Evolutionary conservation across 352 stramenopile species (phyloP).

Genomic region (Phytophthora podocarpi): DNA sequence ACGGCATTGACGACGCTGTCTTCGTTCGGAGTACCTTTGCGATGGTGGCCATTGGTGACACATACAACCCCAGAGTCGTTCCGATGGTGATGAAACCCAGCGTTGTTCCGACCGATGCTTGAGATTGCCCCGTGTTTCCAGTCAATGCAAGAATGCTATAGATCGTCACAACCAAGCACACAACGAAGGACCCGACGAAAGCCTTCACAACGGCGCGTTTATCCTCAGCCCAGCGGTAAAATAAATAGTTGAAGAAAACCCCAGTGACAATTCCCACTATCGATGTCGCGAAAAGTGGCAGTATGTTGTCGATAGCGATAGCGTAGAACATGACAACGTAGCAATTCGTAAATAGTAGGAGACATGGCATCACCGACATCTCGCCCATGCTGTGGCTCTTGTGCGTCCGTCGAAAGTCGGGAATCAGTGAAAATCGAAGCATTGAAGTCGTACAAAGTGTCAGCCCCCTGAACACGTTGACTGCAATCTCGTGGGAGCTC

Average conservation of each 20-base stretch:
- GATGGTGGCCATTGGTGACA: constrained; percentile 59
- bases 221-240: constrained; percentile 31
- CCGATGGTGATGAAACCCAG: constrained; percentile 58
- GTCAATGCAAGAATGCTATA: constrained; percentile 43
- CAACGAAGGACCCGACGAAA: constrained; percentile 11
- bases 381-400: constrained; percentile 36
- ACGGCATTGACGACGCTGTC: constrained; percentile 29
- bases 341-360: constrained; percentile 38
- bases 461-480: constrained; percentile 23
- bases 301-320: constrained; percentile 28
- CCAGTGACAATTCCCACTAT: constrained; percentile 31
- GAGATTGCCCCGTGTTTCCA: constrained; percentile 33
- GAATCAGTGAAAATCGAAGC: constrained; percentile 39
- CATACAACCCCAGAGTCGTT: constrained; percentile 58
- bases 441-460: constrained; percentile 41
- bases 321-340: constrained; percentile 40
- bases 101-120: constrained; percentile 33
- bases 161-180: constrained; percentile 35
- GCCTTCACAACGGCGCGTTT: constrained; percentile 16
- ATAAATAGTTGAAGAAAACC: constrained; percentile 37
- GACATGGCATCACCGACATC: constrained; percentile 40
- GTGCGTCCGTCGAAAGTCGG: constrained; percentile 42
- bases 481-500: constrained; percentile 11
- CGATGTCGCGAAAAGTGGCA: constrained; percentile 34
- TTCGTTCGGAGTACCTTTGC: constrained; percentile 33